Evolutionary conservation across 2,329 filamentous ascomycete species (phyloP), one percentile per base, ranked within the genome.

Genomic region (Metarhizium robertsii): DNA sequence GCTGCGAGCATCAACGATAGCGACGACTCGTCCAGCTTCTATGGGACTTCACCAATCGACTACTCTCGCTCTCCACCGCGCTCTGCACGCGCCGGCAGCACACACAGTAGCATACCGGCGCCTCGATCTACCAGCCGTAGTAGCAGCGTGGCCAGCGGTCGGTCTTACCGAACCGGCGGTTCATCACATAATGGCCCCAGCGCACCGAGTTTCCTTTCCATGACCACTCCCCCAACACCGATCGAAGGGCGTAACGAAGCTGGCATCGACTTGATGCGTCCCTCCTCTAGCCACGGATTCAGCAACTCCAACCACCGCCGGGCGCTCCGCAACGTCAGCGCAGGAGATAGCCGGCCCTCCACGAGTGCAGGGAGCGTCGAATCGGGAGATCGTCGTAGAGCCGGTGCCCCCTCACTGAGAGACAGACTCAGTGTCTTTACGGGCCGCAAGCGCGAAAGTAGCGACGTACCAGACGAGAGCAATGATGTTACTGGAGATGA

Each of bases 21-120:
- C 58, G 80, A 83, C 63, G 80, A 83, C 65, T 81, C 78, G 47
- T 76, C 78, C 2, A 82, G 79, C 57, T 55, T 80, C 18, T 79
- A 78, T 62, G 78, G 76, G 36, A 72, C 72, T 16, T 79, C 78
- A 30, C 75, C 77, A 2, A 71, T 83, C 1, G 80, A 84, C 66
- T 83, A 78, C 61, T 83, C 80, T 16, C 77, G 80, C 50, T 83
- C 80, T 10, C 80, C 80, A 14, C 80, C 80, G 2, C 72, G 75
- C 47, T 82, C 79, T 2, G 68, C 80, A 50, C 73, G 73, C 36
- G 38, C 38, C 14, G 74, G 75, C 55, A 74, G 70, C 57, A 74
- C 77, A 14, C 75, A 76, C 53, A 76, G 75, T 38, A 78, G 74
- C 53, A 75, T 77, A 52, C 73, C 73, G 1, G 67, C 67, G 1